Evolutionary conservation across 208 protist genomes (phyloP).

Genomic region (Trypanosoma avium): DNA sequence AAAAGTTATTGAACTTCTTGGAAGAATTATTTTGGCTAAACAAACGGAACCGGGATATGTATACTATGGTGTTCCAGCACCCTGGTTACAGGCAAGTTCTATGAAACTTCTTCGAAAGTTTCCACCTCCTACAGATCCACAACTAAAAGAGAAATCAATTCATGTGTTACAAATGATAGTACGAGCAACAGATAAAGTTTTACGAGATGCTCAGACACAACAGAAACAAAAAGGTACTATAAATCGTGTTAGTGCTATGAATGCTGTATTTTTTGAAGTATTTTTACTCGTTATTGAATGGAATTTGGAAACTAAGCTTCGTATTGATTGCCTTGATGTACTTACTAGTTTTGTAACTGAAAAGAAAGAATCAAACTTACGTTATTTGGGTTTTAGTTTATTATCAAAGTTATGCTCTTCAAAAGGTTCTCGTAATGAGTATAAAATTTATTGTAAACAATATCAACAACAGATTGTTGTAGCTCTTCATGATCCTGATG

Average conservation of each 20-base stretch:
- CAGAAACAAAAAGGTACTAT: constrained; percentile 83
- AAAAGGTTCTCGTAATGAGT: constrained; percentile 51
- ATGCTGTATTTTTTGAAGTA: constrained; percentile 97
- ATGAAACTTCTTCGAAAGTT: constrained; percentile 97
- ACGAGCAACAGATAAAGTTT: constrained; percentile 82
- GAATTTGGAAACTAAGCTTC: constrained; percentile 79
- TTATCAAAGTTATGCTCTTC: constrained; percentile 58
- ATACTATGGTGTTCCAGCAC: constrained; percentile 97
- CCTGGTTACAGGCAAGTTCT: constrained; percentile 99
- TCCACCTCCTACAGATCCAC: constrained; percentile 73
- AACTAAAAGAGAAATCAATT: constrained; percentile 48
- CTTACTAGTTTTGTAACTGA: constrained; percentile 89
- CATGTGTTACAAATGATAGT: constrained; percentile 84
- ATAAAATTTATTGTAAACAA: constrained; percentile 78
- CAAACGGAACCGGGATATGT: constrained; percentile 93
- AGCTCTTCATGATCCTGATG: constrained; percentile 95
- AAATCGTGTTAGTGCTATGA: constrained; percentile 97
- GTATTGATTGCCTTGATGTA: constrained; percentile 74
- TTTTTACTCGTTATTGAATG: constrained; percentile 94
- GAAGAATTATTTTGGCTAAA: constrained; percentile 85
- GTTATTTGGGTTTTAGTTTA: constrained; percentile 88
- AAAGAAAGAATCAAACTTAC: constrained; percentile 90
- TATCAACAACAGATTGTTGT: constrained; percentile 92
- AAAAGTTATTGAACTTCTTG: constrained; percentile 84
- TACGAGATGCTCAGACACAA: constrained; percentile 81